Percentiles rank a stretch among this genome's conserved stretches.
Evolutionary conservation across 257 asterid species (phyloP).

Genomic region (Plantago elongata): DNA sequence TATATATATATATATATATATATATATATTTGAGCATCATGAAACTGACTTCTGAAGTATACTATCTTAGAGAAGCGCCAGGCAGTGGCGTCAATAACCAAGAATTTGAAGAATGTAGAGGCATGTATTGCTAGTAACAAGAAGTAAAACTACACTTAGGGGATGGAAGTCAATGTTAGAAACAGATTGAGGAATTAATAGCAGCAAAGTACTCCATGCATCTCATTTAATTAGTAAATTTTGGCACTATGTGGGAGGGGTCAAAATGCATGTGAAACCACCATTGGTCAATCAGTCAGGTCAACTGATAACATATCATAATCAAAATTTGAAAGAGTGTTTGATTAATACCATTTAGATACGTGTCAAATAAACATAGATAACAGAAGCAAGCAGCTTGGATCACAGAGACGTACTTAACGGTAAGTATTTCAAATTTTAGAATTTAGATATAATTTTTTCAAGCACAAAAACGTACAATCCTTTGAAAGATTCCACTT

Average conservation of each 20-base stretch:
- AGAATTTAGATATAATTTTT: constrained; percentile 8
- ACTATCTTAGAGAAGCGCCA: neutral
- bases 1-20: too few relatives aligned
- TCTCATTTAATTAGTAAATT: constrained; percentile 8
- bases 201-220: constrained; percentile 4
- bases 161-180: constrained; percentile 7
- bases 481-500: constrained; percentile 71
- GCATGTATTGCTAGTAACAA: neutral
- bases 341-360: constrained; percentile 9
- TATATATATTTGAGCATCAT: neutral
- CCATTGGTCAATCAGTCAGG: neutral
- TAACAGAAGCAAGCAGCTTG: neutral
- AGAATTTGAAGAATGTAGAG: constrained; percentile 1
- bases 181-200: neutral
- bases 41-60: neutral
- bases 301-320: constrained; percentile 15
- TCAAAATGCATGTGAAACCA: constrained; percentile 4
- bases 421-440: constrained; percentile 11
- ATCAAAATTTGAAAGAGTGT: neutral
- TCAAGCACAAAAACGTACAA: constrained; percentile 44
- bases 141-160: neutral
- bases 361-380: constrained; percentile 3
- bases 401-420: neutral
- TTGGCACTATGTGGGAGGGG: constrained; percentile 4
- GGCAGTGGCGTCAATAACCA: neutral